Conservation (phyloP, 2,329 filamentous ascomycete species). For the Escovopsis sp. region DNA sequence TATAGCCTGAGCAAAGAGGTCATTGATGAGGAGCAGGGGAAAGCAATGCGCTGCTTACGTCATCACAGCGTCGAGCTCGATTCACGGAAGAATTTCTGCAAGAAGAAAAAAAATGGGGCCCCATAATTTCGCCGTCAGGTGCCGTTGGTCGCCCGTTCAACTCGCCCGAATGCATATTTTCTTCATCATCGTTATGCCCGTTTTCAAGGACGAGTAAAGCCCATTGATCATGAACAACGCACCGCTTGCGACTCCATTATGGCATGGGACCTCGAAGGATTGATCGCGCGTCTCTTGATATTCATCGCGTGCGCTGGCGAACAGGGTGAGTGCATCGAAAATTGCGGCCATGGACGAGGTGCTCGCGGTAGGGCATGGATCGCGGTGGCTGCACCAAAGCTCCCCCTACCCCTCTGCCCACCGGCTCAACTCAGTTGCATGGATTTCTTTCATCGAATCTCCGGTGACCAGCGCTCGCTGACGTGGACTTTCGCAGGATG, state of each 20-base stretch:
- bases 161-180: constrained; percentile 12
- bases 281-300: constrained; percentile 22
- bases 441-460: neutral
- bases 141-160: constrained; percentile 14
- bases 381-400: no score
- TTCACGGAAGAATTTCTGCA: neutral
- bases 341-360: no score
- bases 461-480: neutral
- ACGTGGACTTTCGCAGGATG: constrained; percentile 11
- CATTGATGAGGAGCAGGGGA: no score
- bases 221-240: constrained; percentile 14
- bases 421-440: neutral
- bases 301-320: constrained; percentile 24
- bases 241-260: constrained; percentile 11
- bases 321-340: constrained; percentile 17
- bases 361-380: no score
- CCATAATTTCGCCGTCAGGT: neutral
- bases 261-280: constrained; percentile 24
- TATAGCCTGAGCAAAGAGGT: no score
- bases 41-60: neutral
- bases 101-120: neutral
- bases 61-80: neutral
- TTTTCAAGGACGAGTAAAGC: constrained; percentile 9
- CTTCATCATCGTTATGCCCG: constrained; percentile 4
- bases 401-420: neutral